Conservation (phyloP, 306 rosid species). For the Rubus idaeus region DNA sequence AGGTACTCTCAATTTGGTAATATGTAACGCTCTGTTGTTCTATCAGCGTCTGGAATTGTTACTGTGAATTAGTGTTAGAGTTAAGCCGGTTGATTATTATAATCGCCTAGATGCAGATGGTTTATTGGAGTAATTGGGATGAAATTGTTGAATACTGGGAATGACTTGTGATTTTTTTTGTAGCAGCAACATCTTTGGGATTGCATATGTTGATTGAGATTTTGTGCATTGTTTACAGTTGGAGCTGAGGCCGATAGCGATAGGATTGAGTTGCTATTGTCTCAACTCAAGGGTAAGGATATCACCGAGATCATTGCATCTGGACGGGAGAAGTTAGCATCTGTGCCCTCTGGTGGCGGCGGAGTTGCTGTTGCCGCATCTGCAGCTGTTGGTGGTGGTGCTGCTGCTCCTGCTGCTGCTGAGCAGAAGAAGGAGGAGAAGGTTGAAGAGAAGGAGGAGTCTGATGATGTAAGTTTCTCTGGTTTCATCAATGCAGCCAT, state of each 20-base stretch:
- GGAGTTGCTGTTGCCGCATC: slow-evolving; percentile 50
- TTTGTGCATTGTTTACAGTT: slow-evolving; percentile 30
- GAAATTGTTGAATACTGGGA: no score
- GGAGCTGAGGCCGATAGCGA: slow-evolving; percentile 55
- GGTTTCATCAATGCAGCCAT: not conserved
- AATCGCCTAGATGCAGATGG: no score
- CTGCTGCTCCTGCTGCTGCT: slow-evolving; percentile 48
- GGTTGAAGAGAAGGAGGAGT: slow-evolving; percentile 74
- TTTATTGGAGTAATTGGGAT: no score
- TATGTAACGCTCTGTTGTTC: no score
- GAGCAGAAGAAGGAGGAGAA: slow-evolving; percentile 74
- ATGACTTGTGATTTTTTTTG: no score
- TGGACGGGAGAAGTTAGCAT: slow-evolving; percentile 65
- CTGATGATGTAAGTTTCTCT: slow-evolving; percentile 56
- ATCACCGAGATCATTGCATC: slow-evolving; percentile 57
- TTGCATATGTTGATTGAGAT: not conserved
- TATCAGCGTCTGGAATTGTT: not conserved
- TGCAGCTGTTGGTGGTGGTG: slow-evolving; percentile 20
- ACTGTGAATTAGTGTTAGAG: not conserved
- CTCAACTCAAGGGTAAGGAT: slow-evolving; percentile 55
- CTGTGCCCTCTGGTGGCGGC: slow-evolving; percentile 59
- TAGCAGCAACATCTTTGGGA: not conserved
- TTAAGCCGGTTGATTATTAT: not conserved
- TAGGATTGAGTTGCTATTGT: slow-evolving; percentile 46
- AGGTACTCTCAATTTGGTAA: no score